Evolutionary conservation across 1,284 basidiomycete genomes (phyloP).

Genomic region (Inonotus obliquus): DNA sequence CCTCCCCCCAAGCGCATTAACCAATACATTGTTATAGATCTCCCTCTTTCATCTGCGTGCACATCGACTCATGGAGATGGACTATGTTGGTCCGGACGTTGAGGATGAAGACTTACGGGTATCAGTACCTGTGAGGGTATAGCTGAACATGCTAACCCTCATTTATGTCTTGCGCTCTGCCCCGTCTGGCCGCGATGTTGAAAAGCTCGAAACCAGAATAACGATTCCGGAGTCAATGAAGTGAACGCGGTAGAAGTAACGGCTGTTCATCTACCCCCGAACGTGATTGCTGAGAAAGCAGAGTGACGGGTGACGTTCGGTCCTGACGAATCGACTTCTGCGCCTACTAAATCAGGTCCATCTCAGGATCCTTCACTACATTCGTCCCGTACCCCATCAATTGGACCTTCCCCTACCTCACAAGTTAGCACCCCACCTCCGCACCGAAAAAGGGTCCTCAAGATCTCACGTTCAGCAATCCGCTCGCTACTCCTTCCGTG

Average conservation of each 20-base stretch:
- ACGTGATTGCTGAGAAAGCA: background rate
- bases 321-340: conserved; percentile 24
- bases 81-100: conserved; percentile 59
- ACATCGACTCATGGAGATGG: conserved; percentile 46
- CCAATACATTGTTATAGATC: conserved; percentile 34
- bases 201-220: background rate
- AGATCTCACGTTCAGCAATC: background rate
- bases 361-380: conserved; percentile 11
- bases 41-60: conserved; percentile 61
- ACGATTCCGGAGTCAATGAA: background rate
- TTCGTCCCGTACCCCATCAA: conserved; percentile 18
- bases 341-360: conserved; percentile 23
- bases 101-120: conserved; percentile 46
- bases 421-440: background rate
- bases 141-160: background rate
- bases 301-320: conserved; percentile 30
- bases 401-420: background rate
- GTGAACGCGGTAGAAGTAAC: background rate
- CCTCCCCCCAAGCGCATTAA: background rate
- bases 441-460: background rate
- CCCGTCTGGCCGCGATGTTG: background rate
- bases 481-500: conserved; percentile 34
- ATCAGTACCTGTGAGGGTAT: conserved; percentile 15
- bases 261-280: background rate
- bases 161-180: background rate